Evolutionary conservation across 176 grass and related monocot genomes (phyloP).

Genomic region (Poa annua): DNA sequence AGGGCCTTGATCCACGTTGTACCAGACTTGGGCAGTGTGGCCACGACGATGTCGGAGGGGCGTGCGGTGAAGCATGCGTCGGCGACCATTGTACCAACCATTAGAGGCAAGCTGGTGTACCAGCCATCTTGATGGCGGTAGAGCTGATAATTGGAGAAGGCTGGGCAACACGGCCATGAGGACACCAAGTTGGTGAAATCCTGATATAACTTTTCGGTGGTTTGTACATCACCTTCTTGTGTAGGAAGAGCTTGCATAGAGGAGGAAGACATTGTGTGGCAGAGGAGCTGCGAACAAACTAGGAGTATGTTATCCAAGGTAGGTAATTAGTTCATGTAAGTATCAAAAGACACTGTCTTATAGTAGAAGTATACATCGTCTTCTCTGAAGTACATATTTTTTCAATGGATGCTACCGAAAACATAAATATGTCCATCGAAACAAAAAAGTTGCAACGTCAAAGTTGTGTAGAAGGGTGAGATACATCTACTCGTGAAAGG

Average conservation of each 20-base stretch:
- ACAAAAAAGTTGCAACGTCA: too few species aligned
- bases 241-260: neutral
- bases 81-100: slow-evolving; percentile 30
- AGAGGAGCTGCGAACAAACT: neutral
- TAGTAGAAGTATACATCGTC: too few species aligned
- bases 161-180: neutral
- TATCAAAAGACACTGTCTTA: too few species aligned
- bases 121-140: slow-evolving; percentile 32
- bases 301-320: too few species aligned
- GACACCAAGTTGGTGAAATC: slow-evolving; percentile 7
- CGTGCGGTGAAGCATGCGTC: slow-evolving; percentile 27
- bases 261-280: slow-evolving; percentile 5
- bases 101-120: neutral
- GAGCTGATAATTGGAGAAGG: neutral
- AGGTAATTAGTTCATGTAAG: too few species aligned
- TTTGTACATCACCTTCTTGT: neutral
- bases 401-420: too few species aligned
- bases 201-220: slow-evolving; percentile 30
- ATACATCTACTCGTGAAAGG: too few species aligned
- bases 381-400: too few species aligned
- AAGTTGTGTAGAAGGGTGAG: too few species aligned
- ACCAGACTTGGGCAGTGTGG: slow-evolving; percentile 41
- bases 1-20: slow-evolving; percentile 44
- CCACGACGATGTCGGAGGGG: slow-evolving; percentile 32
- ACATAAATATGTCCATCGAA: too few species aligned